Conservation (phyloP, 345 rosid species). For the Eucalyptus polybractea region DNA sequence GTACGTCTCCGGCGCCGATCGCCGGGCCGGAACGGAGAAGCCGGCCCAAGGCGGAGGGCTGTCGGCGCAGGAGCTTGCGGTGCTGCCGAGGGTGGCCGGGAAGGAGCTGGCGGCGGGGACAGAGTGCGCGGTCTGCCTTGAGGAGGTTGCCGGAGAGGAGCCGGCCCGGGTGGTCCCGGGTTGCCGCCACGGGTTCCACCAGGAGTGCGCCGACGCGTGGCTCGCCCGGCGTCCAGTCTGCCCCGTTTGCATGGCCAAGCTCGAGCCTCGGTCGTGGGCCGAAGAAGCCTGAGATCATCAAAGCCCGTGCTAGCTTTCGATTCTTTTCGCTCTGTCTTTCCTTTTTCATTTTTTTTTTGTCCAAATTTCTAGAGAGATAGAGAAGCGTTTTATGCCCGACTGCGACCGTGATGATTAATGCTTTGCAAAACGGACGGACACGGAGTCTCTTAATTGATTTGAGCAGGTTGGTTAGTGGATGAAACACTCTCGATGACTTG, state of each 20-base stretch:
- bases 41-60: slow-evolving; percentile 24
- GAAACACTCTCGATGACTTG: neutral
- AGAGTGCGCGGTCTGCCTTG: slow-evolving; percentile 83
- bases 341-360: too few species aligned
- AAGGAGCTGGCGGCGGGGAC: slow-evolving; percentile 48
- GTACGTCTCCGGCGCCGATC: slow-evolving; percentile 9
- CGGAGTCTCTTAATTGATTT: neutral
- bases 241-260: slow-evolving; percentile 57
- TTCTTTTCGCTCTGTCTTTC: neutral
- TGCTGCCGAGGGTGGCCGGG: slow-evolving; percentile 49
- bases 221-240: slow-evolving; percentile 46
- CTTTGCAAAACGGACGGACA: neutral
- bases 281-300: neutral
- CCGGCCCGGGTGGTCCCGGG: slow-evolving; percentile 62
- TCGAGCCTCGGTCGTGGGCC: slow-evolving; percentile 9
- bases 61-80: slow-evolving; percentile 45
- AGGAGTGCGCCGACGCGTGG: slow-evolving; percentile 77
- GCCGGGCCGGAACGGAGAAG: neutral
- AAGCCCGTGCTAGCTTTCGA: neutral
- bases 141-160: slow-evolving; percentile 49
- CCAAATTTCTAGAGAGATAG: neutral
- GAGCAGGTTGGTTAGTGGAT: neutral
- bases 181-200: slow-evolving; percentile 80
- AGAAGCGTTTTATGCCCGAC: neutral
- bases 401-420: too few species aligned